These are phyloP conservation scores for Penicillium crustosum DNA, from an alignment of 2,329 filamentous ascomycete species.

Conservation along the genomic window DNA sequence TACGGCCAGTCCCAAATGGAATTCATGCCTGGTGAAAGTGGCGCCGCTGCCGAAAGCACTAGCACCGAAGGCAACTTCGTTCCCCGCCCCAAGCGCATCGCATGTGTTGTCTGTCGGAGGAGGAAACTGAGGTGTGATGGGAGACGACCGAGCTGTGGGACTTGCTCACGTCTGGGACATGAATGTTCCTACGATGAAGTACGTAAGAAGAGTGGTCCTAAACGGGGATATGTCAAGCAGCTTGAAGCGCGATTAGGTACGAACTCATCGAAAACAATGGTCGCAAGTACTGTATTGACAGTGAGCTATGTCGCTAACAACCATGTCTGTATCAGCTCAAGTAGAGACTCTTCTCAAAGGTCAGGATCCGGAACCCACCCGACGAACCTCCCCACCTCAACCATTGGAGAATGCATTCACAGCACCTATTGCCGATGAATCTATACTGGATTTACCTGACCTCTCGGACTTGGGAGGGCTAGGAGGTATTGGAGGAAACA, in stretches of 20 bases:
- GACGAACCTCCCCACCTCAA: constrained; percentile 34
- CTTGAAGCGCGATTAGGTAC: constrained; percentile 88
- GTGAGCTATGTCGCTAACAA: constrained; percentile 16
- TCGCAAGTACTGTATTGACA: neutral
- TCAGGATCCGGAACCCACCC: constrained; percentile 56
- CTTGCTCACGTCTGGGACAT: constrained; percentile 82
- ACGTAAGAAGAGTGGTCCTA: constrained; percentile 89
- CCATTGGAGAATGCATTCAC: constrained; percentile 23
- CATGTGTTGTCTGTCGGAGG: constrained; percentile 90
- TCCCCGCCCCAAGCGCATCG: constrained; percentile 85
- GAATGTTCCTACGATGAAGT: constrained; percentile 89
- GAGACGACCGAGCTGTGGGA: constrained; percentile 78
- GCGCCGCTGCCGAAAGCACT: constrained; percentile 34
- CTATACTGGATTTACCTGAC: constrained; percentile 25
- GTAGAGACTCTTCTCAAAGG: constrained; percentile 88
- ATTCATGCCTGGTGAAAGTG: constrained; percentile 19
- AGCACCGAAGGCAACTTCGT: constrained; percentile 56
- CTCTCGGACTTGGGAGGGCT: constrained; percentile 21
- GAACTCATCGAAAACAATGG: constrained; percentile 31
- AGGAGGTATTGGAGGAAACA: constrained; percentile 10
- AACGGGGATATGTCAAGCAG: constrained; percentile 91
- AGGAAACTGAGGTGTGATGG: constrained; percentile 91
- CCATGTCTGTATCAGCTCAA: constrained; percentile 62
- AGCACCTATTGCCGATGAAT: constrained; percentile 36
- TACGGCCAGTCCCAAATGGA: constrained; percentile 15